phyloP scores from a whole-genome alignment of 192 early-diverging fungal species.

The Rhizophagus sp. region DNA sequence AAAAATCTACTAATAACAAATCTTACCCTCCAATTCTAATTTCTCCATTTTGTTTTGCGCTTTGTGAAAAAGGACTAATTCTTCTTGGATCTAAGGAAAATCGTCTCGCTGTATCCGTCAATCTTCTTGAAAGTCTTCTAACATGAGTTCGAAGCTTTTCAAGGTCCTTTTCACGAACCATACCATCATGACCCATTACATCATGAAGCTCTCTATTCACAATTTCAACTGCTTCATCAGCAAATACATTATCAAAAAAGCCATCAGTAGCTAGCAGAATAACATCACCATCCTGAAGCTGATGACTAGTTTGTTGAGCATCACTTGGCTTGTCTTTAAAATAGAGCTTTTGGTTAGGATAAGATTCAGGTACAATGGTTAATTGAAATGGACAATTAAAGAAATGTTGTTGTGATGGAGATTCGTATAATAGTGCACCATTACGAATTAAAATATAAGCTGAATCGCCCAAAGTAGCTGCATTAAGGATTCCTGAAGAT shows the following conservation, averaged over 20 bases:
- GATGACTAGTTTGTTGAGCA: conserved; percentile 49
- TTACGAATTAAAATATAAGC: conserved; percentile 59
- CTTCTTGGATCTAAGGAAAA: conserved; percentile 52
- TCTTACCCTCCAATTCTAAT: conserved; percentile 43
- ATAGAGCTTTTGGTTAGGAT: conserved; percentile 49
- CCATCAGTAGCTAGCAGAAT: conserved; percentile 62
- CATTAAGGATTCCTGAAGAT: conserved; percentile 51
- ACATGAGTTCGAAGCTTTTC: conserved; percentile 45
- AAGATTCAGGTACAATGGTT: conserved; percentile 54
- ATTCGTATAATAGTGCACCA: conserved; percentile 55
- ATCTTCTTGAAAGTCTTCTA: conserved; percentile 44
- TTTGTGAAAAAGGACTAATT: conserved; percentile 50
- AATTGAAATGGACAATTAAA: conserved; percentile 67
- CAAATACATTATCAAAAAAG: conserved; percentile 63
- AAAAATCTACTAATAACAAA: background rate
- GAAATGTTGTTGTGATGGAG: conserved; percentile 62
- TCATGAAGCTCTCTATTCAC: conserved; percentile 48
- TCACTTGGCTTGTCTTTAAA: conserved; percentile 61
- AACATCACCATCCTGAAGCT: conserved; percentile 58
- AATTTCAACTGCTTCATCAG: conserved; percentile 52
- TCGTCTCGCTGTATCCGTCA: conserved; percentile 55
- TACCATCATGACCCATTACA: conserved; percentile 33
- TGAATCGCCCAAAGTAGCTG: conserved; percentile 58
- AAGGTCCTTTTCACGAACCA: conserved; percentile 22
- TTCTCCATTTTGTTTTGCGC: conserved; percentile 48